Evolutionary conservation across 225 moss, liverwort and hornwort species (phyloP).

Genomic region (Polytrichum formosum): DNA sequence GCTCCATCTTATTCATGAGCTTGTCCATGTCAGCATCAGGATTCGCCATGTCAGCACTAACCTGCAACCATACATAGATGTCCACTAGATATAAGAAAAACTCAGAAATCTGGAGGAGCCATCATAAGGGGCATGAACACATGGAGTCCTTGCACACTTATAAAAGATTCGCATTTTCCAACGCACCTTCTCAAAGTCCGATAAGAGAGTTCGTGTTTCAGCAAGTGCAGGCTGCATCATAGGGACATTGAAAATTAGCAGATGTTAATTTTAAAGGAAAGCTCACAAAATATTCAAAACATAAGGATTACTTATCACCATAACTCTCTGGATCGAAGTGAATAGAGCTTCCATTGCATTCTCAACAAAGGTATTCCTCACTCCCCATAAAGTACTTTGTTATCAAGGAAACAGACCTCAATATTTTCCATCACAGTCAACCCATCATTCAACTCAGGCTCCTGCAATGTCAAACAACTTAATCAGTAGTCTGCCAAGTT

Average conservation of each 20-base stretch:
- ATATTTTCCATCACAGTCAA: slow-evolving; percentile 90
- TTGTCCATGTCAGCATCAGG: slow-evolving; percentile 90
- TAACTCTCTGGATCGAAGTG: no score
- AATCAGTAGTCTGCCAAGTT: neutral
- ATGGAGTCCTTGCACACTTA: neutral
- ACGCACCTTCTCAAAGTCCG: slow-evolving; percentile 82
- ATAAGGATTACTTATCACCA: no score
- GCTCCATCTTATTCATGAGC: slow-evolving; percentile 89
- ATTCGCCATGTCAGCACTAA: slow-evolving; percentile 86
- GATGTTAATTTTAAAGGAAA: neutral
- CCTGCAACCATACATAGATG: slow-evolving; percentile 30
- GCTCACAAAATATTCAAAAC: no score
- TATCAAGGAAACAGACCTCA: slow-evolving; percentile 49
- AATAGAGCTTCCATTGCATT: no score
- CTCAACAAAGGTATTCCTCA: no score
- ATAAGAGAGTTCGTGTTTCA: slow-evolving; percentile 70
- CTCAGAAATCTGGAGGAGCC: neutral
- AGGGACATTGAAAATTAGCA: slow-evolving; percentile 1
- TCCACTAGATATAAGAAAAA: no score
- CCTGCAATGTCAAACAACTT: slow-evolving; percentile 32
- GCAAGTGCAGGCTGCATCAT: slow-evolving; percentile 69
- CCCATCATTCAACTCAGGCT: slow-evolving; percentile 83
- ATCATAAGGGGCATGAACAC: neutral
- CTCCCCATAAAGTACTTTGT: no score
- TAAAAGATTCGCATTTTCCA: neutral